A percentile compares a stretch with the other conserved stretches of the same genome.
phyloP scores from a whole-genome alignment of 768 basidiomycete species.

The Dacryopinax primogenitus region DNA sequence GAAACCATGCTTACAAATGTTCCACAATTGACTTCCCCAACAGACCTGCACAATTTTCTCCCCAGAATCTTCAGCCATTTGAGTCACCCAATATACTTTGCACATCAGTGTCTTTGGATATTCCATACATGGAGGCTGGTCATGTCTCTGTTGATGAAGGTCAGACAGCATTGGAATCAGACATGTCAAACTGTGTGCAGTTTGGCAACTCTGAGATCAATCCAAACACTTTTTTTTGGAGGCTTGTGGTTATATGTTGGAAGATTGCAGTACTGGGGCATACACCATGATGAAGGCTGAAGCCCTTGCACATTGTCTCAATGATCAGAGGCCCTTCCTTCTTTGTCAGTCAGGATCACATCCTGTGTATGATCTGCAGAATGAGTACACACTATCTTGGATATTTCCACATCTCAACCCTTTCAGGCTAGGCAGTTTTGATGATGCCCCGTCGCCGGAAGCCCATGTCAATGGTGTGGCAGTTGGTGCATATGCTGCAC shows the following conservation, averaged over 20 bases:
- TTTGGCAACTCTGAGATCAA: neutral
- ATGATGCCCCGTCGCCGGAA: too few relatives aligned
- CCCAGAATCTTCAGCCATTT: neutral
- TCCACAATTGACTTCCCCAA: neutral
- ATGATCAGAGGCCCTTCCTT: neutral
- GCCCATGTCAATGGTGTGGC: too few relatives aligned
- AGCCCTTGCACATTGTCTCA: neutral
- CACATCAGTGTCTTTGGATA: neutral
- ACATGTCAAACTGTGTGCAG: neutral
- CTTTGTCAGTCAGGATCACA: neutral
- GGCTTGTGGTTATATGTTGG: neutral
- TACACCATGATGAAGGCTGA: neutral
- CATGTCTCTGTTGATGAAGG: neutral
- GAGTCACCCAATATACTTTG: neutral
- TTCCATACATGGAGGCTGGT: too few relatives aligned
- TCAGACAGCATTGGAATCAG: neutral
- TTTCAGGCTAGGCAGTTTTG: neutral
- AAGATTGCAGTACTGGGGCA: neutral
- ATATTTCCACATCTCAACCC: neutral
- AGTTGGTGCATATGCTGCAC: slow-evolving; percentile 11
- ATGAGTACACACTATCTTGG: neutral
- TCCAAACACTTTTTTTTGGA: neutral
- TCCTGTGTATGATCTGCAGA: neutral
- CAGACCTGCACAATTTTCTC: neutral
- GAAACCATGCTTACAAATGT: neutral